Evolutionary conservation across 768 basidiomycete genomes (phyloP), one percentile per base, ranked within the genome.

Genomic region (Hericium erinaceus): DNA sequence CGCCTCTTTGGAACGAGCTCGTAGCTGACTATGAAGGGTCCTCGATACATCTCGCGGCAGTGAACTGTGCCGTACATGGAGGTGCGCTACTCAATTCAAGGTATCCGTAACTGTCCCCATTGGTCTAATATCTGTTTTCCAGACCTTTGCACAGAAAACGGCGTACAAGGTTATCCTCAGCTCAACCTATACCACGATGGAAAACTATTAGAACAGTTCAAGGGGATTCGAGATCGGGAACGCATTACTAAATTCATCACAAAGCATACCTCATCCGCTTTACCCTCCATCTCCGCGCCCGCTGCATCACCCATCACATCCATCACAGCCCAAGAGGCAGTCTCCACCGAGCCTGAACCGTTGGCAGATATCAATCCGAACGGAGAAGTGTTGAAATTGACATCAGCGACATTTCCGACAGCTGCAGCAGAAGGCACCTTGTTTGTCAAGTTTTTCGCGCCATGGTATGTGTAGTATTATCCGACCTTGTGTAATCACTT

Each of bases 361-460:
- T 18, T 20, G 12, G 38, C 48, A 3, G 58, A 61, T 20, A 63
- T 69, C 20, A 81, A 80, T 58, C 70, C 73, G 1, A 58, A 69
- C 13, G 77, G 78, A 3, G 64, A 68, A 38, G 73, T 79, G 0
- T 51, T 75, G 7, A 66, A 69, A 12, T 69, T 81, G 26, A 70
- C 74, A 53, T 77, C 50, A 70, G 80, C 53, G 69, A 78, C 44
- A 74, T 88, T 72, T 72, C 76, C 67, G 73, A 77, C 62, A 10
- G 61, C 65, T 3, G 64, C 74, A n/a, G 70, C 69, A 0, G 69
- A 74, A 44, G 82, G 81, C 2, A 77, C 82, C 1, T 71, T 78
- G 2, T 83, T 88, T 63, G 74, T 87, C 68, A 87, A 88, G 67
- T 98, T 90, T 75, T 98, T 80, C 68, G 95, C 94, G 0, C 95